Evolutionary conservation across 306 rosid species (phyloP), one percentile per base, ranked within the genome.

Genomic region (Potentilla sterilis): DNA sequence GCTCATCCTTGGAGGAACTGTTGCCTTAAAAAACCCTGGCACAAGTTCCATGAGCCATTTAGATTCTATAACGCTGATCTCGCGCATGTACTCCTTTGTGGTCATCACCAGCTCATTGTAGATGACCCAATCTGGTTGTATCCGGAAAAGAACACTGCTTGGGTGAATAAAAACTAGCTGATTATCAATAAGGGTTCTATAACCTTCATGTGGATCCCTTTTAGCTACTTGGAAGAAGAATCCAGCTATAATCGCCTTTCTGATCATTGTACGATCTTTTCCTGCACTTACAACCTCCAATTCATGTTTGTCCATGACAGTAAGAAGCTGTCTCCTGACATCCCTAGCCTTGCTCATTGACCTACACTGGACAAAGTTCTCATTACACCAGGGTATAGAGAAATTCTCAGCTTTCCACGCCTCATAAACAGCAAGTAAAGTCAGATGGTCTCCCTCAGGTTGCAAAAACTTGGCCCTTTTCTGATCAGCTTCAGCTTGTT

Each of bases 31-130:
- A 82, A 85, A 93, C 72, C 98, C 82, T 4, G 96, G 97, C 47
- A 96, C 97, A 85, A 87, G 74, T 80, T 91, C 98, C 51, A 89
- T 89, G n/a, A 93, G 96, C 97, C 98, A 93, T 79, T 89, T 91
- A 49, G 93, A 97, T 16, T 91, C 96, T 57, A 93, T 74, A 54
- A 87, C 92, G 3, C 96, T 91, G 79, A 91, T 92, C 83, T 89
- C 96, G 1, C 92, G 90, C 96, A 91, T 93, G 72, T 93, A 93
- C 79, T 93, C 97, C 69, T 93, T 89, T 15, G 93, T 86, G 55
- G 98, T 90, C 98, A 93, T 90, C 76, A 93, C 97, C 42, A 91
- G 90, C 81, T 93, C 98, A 79, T 93, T 94, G 91, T 91, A 89
- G 78, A 89, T 93, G 75, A 91, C 93, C 98, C 96, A 93, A 73